phyloP scores from a whole-genome alignment of 345 rosid species.

The Angophora floribunda region DNA sequence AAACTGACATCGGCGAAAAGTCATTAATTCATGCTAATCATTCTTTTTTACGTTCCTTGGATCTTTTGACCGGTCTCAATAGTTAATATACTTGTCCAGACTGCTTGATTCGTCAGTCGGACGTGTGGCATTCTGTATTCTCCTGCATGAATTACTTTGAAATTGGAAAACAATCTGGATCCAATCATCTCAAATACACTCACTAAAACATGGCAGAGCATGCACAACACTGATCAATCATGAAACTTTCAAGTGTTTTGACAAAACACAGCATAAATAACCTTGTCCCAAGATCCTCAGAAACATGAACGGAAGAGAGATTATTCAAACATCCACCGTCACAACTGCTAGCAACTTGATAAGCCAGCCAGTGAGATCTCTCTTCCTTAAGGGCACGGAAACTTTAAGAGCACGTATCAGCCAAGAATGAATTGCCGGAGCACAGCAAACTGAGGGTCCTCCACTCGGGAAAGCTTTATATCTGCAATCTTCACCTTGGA shows the following conservation, averaged over 20 bases:
- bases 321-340: background rate
- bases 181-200: background rate
- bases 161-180: background rate
- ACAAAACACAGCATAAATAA: background rate
- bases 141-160: background rate
- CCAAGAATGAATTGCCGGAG: conserved; percentile 79
- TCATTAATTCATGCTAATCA: background rate
- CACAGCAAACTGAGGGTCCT: background rate
- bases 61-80: background rate
- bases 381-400: background rate
- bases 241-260: background rate
- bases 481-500: background rate
- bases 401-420: conserved; percentile 19
- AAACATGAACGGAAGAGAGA: background rate
- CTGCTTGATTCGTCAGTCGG: background rate
- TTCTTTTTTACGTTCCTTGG: background rate
- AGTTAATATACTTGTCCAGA: background rate
- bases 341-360: background rate
- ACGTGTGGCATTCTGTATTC: background rate
- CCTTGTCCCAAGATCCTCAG: background rate
- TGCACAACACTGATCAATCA: background rate
- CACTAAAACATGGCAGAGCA: background rate
- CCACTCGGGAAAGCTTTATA: background rate
- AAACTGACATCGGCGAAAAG: background rate
- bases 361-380: background rate